Base-by-base conservation (phyloP, 2,329 filamentous ascomycete species). In the Cercospora sojina region DNA sequence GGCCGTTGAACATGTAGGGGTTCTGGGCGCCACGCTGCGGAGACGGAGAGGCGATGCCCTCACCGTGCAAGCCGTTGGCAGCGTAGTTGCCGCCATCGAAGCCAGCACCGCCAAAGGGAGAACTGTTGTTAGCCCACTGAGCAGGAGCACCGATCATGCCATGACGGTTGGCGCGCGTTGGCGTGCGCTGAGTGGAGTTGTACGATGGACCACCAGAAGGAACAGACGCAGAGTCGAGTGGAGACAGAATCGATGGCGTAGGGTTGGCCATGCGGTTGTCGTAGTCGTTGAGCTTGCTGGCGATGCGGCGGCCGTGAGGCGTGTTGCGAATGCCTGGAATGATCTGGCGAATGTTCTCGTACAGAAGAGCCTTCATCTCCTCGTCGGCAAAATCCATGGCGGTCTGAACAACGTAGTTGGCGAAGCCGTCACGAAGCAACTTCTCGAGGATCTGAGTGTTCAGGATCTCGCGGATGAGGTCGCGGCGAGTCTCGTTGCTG, bases 391-490 rank as follows among this genome's bases (percentile, higher is more conserved):
- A 93, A 74, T 97, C 93, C 72, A 97, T 86, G 29, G 95, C 93
- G 43, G 95, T 99, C 83, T 99, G 95, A 43, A 99, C 91, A 70
- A 99, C 95, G 75, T 99, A 99, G 81, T 99, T 99, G 78, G 92
- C 95, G 76, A 92, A 99, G 0, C 90, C 92, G 79, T 99, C 95
- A 49, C 92, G 91, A 66, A 99, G 86, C 72, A 97, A 88, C 71
- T 90, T 90, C 74, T 97, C 93, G 69, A 98, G 90, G 80, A 97
- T 92, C 65, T 85, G 85, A 3, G 89, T 86, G 8, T 81, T 77
- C 59, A 90, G 83, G 76, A 99, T 89, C 81, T 98, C 95, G 38
- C 91, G 87, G 66, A 97, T 90, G 80, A 99, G 89, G 78, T 89
- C 84, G 73, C 92, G 90, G 77, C 90, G 93, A 60, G 90, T 90